A percentile compares a stretch with the other conserved stretches of the same genome.
Evolutionary conservation across 768 basidiomycete genomes (phyloP).

Genomic region (Vishniacozyma victoriae): DNA sequence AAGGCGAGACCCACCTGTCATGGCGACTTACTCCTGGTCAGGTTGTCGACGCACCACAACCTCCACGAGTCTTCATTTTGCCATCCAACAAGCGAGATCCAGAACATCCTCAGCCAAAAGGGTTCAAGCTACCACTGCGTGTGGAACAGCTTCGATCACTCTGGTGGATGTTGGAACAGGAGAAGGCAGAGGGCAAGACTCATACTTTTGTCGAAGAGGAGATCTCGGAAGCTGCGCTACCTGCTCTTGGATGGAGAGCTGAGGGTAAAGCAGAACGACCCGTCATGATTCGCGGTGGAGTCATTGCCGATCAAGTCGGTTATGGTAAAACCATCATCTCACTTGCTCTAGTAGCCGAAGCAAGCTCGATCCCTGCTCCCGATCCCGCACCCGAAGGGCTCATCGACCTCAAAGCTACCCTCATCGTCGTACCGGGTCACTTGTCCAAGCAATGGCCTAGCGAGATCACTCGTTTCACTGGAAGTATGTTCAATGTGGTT

Average conservation of each 20-base stretch:
- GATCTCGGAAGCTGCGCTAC: constrained; percentile 80
- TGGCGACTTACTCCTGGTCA: constrained; percentile 60
- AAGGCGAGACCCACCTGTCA: constrained; percentile 55
- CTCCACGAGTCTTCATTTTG: constrained; percentile 62
- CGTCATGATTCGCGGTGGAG: constrained; percentile 73
- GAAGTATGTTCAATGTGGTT: constrained; percentile 58
- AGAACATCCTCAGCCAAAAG: constrained; percentile 68
- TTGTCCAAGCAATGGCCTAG: constrained; percentile 82
- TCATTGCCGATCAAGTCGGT: constrained; percentile 91
- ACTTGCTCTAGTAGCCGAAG: constrained; percentile 73
- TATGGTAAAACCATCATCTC: constrained; percentile 97
- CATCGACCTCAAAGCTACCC: constrained; percentile 70
- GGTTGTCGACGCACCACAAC: constrained; percentile 38
- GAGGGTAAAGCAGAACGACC: constrained; percentile 80
- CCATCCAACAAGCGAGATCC: constrained; percentile 65
- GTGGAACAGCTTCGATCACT: constrained; percentile 83
- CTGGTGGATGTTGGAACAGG: constrained; percentile 85
- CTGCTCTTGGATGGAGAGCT: constrained; percentile 86
- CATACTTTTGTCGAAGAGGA: constrained; percentile 84
- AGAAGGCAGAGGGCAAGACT: constrained; percentile 54
- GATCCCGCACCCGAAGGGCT: constrained; percentile 29
- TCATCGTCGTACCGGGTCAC: constrained; percentile 84
- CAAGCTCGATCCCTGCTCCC: constrained; percentile 46
- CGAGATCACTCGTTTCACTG: constrained; percentile 76
- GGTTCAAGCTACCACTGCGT: constrained; percentile 68